phyloP scores from a whole-genome alignment of 305 asterid species.

The Fraxinus albicans region DNA sequence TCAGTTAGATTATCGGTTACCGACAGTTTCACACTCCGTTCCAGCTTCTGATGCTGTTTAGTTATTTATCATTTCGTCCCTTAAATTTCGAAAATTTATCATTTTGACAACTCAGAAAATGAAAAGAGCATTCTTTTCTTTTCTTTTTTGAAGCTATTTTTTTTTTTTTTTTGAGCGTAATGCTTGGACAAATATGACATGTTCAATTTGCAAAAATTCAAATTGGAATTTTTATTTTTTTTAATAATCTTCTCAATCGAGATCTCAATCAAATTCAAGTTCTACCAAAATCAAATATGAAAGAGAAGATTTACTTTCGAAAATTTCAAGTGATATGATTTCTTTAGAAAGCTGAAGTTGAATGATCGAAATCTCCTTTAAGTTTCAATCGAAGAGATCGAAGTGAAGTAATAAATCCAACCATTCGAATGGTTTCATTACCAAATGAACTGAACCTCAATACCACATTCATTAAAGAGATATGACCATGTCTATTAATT shows the following conservation, averaged over 20 bases:
- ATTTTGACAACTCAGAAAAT: neutral
- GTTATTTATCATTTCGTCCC: neutral
- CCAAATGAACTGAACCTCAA: neutral
- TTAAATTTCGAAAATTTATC: neutral
- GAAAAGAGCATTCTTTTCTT: neutral
- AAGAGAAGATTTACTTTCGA: neutral
- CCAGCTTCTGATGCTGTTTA: neutral
- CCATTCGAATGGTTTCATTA: neutral
- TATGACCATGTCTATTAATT: neutral
- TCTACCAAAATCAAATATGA: neutral
- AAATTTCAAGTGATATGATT: neutral
- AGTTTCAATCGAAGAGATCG: neutral
- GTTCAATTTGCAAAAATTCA: neutral
- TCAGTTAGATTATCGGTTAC: constrained; percentile 26
- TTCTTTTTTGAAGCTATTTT: no score
- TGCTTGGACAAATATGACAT: neutral
- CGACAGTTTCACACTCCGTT: no score
- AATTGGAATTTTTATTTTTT: neutral
- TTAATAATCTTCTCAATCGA: neutral
- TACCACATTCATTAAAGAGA: neutral
- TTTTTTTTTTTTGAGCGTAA: neutral
- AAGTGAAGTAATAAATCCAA: no score
- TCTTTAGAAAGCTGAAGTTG: neutral
- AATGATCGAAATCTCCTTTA: neutral
- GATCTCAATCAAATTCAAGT: neutral